Base-by-base conservation (phyloP, 2,329 filamentous ascomycete species). In the Botrytis fabae region DNA sequence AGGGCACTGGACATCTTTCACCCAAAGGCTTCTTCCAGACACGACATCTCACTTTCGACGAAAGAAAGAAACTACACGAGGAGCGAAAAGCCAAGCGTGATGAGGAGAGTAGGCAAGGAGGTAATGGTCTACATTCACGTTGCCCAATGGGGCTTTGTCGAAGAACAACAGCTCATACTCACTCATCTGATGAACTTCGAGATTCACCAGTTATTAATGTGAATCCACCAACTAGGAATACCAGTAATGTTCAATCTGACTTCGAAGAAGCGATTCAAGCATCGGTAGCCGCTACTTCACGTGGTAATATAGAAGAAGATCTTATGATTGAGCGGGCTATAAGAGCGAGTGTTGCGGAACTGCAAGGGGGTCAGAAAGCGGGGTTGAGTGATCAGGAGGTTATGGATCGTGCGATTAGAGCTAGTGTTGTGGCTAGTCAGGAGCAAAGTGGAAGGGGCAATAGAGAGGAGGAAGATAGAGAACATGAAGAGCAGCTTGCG, bases 301-400 rank as follows among this genome's bases (percentile, higher is more conserved):
- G 84, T 1, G 93, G 93, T 18, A 86, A 95, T 75, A 79, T 85
- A 0, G 85, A 89, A 32, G 92, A 96, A 80, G 93, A 96, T 78
- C 86, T 86, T 35, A 85, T 88, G 73, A 86, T 97, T 65, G 93
- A 94, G 79, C 85, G 88, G 32, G 93, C 93, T 1, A 92, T 97
- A 69, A 86, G 92, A 22, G 90, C 92, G 8, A 93, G 91, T 75
- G 85, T 96, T 25, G 84, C 83, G 22, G 90, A 92, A 77, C 80
- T 90, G 14, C 83, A 86, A 72, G 77, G 78, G 14, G 78, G 79
- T 12, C 77, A 82, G 28, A 80, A 75, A 1, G 74, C 74, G 2
- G 70, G 63, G 2, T 70, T 80, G 2, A 76, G 59, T 14, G 76
- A 80, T 60, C 82, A 86, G 69, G 82, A 85, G 73, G 82, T 83